These are phyloP conservation scores for Talaromyces islandicus DNA, from an alignment of 2,329 filamentous ascomycete species.

Conservation along the genomic window DNA sequence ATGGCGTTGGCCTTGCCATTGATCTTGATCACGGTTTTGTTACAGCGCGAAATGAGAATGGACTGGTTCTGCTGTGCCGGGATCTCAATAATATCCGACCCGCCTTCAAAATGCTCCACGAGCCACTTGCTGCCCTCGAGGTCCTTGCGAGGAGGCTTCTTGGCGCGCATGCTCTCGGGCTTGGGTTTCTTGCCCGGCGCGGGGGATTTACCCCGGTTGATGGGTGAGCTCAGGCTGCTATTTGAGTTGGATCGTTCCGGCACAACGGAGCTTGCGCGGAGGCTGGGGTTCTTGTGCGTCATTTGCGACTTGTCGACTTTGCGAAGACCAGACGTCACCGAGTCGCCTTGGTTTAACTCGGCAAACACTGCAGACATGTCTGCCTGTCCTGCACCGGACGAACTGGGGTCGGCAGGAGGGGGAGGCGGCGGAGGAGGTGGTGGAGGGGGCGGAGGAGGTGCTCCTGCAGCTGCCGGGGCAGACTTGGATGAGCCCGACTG, in stretches of 20 bases:
- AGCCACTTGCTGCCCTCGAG: slow-evolving; percentile 91
- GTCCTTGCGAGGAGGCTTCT: slow-evolving; percentile 73
- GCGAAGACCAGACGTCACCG: slow-evolving; percentile 79
- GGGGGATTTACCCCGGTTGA: slow-evolving; percentile 67
- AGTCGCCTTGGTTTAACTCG: slow-evolving; percentile 80
- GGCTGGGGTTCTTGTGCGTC: slow-evolving; percentile 95
- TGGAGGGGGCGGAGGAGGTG: slow-evolving; percentile 40
- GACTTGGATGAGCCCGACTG: slow-evolving; percentile 34
- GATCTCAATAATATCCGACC: slow-evolving; percentile 68
- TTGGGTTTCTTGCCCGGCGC: slow-evolving; percentile 83
- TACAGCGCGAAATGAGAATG: slow-evolving; percentile 86
- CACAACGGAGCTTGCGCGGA: slow-evolving; percentile 68
- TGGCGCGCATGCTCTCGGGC: slow-evolving; percentile 75
- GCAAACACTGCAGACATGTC: slow-evolving; percentile 87
- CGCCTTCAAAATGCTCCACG: slow-evolving; percentile 87
- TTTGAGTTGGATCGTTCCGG: slow-evolving; percentile 50
- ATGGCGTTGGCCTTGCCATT: slow-evolving; percentile 96
- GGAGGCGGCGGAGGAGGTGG: slow-evolving; percentile 42
- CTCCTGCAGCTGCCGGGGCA: slow-evolving; percentile 19
- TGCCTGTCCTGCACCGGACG: slow-evolving; percentile 33
- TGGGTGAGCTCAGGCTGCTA: slow-evolving; percentile 46
- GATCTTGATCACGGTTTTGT: slow-evolving; percentile 81
- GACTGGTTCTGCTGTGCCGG: slow-evolving; percentile 79
- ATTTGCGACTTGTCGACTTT: slow-evolving; percentile 95
- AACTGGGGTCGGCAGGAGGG: slow-evolving; percentile 44